Percentiles rank a stretch among this genome's conserved stretches.
These are phyloP conservation scores for Penicillium sp. DNA, from an alignment of 2,329 filamentous ascomycete genomes.

Conservation along the genomic window DNA sequence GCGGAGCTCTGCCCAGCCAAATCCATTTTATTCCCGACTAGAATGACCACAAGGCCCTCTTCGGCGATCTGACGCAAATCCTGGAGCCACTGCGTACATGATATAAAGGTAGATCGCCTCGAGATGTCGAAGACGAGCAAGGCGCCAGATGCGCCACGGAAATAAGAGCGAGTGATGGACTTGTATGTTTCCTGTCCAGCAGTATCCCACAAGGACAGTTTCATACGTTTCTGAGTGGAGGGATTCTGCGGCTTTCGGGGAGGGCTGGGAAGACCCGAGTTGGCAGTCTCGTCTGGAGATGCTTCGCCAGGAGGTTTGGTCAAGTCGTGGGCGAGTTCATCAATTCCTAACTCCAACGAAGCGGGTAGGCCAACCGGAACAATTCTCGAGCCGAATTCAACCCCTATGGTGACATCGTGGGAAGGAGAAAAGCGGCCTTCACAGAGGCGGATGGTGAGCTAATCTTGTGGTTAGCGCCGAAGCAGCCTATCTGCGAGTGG, in stretches of 20 bases:
- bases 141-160: slow-evolving; percentile 76
- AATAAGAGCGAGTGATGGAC: slow-evolving; percentile 91
- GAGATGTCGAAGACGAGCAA: slow-evolving; percentile 96
- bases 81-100: slow-evolving; percentile 90
- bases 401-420: slow-evolving; percentile 96
- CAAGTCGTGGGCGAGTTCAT: slow-evolving; percentile 29
- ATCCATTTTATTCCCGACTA: slow-evolving; percentile 96
- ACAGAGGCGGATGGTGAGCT: slow-evolving; percentile 91
- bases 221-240: slow-evolving; percentile 75
- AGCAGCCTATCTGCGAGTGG: neutral
- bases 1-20: slow-evolving; percentile 60
- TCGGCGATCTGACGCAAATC: slow-evolving; percentile 95
- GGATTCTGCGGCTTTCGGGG: slow-evolving; percentile 41
- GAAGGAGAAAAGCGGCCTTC: slow-evolving; percentile 93
- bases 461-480: slow-evolving; percentile 33
- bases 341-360: slow-evolving; percentile 60
- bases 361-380: slow-evolving; percentile 87
- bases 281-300: slow-evolving; percentile 18
- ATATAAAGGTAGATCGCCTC: slow-evolving; percentile 79
- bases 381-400: slow-evolving; percentile 93
- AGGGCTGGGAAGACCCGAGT: slow-evolving; percentile 39
- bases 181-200: slow-evolving; percentile 98
- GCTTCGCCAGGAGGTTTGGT: slow-evolving; percentile 18
- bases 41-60: slow-evolving; percentile 88
- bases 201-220: slow-evolving; percentile 92